A percentile compares a stretch with the other conserved stretches of the same genome.
phyloP scores from a whole-genome alignment of 2,329 filamentous ascomycete genomes.

The Trichoderma koningii region DNA sequence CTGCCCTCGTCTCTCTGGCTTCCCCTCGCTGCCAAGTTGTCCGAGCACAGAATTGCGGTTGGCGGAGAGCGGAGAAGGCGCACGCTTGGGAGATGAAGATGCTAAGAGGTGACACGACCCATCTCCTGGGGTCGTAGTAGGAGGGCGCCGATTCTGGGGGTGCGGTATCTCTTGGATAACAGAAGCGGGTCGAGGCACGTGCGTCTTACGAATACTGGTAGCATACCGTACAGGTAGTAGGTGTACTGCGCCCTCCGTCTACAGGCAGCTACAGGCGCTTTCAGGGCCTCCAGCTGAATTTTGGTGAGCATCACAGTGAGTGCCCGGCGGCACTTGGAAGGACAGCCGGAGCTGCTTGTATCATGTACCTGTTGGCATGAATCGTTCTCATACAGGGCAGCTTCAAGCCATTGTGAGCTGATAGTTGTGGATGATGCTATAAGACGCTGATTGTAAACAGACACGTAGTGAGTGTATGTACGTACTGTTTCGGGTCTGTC shows the following conservation, averaged over 20 bases:
- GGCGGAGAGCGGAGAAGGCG: conserved; percentile 23
- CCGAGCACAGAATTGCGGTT: conserved; percentile 21
- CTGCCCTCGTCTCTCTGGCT: background rate
- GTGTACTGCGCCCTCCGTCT: conserved; percentile 2
- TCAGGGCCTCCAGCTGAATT: background rate
- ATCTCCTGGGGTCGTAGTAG: conserved; percentile 14
- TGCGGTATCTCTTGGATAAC: background rate
- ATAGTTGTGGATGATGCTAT: background rate
- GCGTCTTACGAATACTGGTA: background rate
- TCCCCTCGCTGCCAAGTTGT: background rate
- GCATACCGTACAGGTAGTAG: too few species aligned
- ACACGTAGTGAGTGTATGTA: too few species aligned
- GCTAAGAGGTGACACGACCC: conserved; percentile 8
- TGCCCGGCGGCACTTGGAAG: background rate
- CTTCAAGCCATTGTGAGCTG: background rate
- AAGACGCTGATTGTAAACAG: too few species aligned
- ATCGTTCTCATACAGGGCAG: too few species aligned
- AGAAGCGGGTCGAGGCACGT: conserved; percentile 19
- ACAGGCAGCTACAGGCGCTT: conserved; percentile 14
- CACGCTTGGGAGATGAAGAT: conserved; percentile 22
- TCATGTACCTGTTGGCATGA: too few species aligned
- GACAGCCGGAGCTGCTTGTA: too few species aligned
- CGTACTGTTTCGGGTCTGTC: background rate
- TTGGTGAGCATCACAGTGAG: background rate
- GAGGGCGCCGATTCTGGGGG: conserved; percentile 16